Percentiles rank a stretch among this genome's conserved stretches.
These are phyloP conservation scores for Fusarium kyushuense DNA, from an alignment of 2,329 filamentous ascomycete species.

Conservation along the genomic window DNA sequence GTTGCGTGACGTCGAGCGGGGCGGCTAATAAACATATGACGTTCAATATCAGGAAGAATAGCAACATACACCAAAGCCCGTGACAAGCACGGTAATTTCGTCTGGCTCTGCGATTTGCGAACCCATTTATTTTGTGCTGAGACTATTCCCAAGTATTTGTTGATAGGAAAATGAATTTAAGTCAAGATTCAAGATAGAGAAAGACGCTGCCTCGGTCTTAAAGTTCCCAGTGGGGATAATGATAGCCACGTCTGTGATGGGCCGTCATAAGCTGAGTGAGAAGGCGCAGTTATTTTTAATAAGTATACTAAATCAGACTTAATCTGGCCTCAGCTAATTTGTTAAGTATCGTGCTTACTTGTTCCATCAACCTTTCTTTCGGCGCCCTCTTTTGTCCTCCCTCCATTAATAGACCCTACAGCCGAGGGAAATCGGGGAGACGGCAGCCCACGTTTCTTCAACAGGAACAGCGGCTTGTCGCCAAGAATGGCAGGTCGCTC, in stretches of 20 bases:
- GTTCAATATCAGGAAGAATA: conserved; percentile 1
- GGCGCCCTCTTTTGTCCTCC: neutral
- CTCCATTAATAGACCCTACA: neutral
- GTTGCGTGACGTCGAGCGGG: conserved; percentile 31
- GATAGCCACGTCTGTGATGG: conserved; percentile 11
- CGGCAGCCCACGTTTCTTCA: conserved; percentile 15
- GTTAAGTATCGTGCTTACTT: neutral
- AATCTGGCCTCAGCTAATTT: neutral
- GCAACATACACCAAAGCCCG: conserved; percentile 69
- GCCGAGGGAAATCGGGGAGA: neutral
- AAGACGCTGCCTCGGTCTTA: conserved; percentile 5
- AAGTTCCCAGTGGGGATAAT: conserved; percentile 16
- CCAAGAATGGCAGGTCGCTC: conserved; percentile 20
- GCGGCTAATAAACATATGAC: conserved; percentile 20
- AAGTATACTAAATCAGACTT: conserved; percentile 5
- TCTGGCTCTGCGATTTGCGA: conserved; percentile 55
- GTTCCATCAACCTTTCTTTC: neutral
- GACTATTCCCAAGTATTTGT: neutral
- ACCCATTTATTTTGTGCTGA: conserved; percentile 51
- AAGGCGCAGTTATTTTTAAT: conserved; percentile 7
- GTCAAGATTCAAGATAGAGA: neutral
- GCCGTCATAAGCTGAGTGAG: conserved; percentile 31
- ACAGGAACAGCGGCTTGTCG: neutral
- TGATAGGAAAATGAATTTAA: neutral
- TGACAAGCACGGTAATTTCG: conserved; percentile 70